These are phyloP conservation scores for Sicyos baderoa DNA, from an alignment of 306 rosid species.

Conservation along the genomic window DNA sequence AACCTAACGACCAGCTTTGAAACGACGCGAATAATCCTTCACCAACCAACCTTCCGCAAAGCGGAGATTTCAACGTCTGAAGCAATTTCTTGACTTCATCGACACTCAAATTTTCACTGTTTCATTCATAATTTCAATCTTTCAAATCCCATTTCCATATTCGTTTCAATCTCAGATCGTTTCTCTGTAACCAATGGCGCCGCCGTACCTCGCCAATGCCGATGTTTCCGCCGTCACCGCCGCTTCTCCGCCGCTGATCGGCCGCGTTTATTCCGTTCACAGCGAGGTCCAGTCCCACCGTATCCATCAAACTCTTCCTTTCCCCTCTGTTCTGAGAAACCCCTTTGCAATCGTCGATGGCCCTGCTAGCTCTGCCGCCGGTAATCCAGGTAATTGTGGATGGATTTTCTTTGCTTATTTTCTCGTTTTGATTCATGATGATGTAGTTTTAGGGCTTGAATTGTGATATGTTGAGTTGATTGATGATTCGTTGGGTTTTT, in stretches of 20 bases:
- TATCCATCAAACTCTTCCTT: conserved; percentile 58
- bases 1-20: conserved; percentile 7
- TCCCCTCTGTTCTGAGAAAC: conserved; percentile 65
- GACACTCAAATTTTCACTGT: conserved; percentile 4
- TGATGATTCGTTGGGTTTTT: background rate
- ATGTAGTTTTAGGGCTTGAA: background rate
- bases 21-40: background rate
- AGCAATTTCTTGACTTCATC: background rate
- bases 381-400: conserved; percentile 58
- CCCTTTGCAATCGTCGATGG: conserved; percentile 70
- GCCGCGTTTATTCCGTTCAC: conserved; percentile 48
- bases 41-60: background rate
- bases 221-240: background rate
- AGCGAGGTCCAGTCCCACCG: conserved; percentile 70
- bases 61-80: background rate
- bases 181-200: conserved; percentile 1
- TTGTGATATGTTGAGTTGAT: background rate
- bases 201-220: conserved; percentile 1
- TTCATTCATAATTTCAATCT: background rate
- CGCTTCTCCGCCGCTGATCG: background rate
- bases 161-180: background rate
- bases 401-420: background rate
- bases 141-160: background rate
- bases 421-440: background rate
- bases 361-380: conserved; percentile 81